Evolutionary conservation across 1,284 basidiomycete species (phyloP).

Genomic region (Cryptococcus sp.): DNA sequence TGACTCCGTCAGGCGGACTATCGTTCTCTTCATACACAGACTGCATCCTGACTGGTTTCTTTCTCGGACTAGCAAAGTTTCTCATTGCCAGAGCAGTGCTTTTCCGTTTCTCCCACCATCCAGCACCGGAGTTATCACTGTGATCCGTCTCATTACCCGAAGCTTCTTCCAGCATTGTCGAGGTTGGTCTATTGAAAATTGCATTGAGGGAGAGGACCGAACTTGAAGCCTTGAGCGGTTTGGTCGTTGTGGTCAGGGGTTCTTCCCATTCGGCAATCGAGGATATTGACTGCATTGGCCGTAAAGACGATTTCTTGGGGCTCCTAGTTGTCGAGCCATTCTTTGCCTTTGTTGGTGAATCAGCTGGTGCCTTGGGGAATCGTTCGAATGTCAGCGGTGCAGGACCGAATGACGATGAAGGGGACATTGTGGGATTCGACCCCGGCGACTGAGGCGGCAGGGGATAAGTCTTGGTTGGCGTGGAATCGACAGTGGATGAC

Average conservation of each 20-base stretch:
- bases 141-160: conserved; percentile 24
- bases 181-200: background rate
- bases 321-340: too few species aligned
- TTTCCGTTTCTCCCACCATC: conserved; percentile 29
- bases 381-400: conserved; percentile 11
- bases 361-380: conserved; percentile 8
- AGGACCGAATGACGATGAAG: conserved; percentile 9
- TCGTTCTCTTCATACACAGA: background rate
- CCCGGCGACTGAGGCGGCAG: conserved; percentile 12
- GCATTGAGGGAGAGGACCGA: too few species aligned
- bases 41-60: conserved; percentile 3
- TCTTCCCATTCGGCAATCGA: background rate
- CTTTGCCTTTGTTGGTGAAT: background rate
- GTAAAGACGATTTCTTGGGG: too few species aligned
- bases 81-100: conserved; percentile 13
- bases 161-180: conserved; percentile 22
- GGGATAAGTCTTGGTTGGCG: conserved; percentile 1
- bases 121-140: conserved; percentile 12
- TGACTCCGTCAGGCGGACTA: conserved; percentile 3
- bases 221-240: background rate
- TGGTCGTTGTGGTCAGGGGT: background rate
- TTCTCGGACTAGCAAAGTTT: conserved; percentile 11
- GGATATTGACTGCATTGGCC: too few species aligned
- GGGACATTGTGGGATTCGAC: conserved; percentile 5
- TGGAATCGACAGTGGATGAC: background rate